phyloP scores from a whole-genome alignment of 179 eudicot genomes.

The Spinacia oleracea region DNA sequence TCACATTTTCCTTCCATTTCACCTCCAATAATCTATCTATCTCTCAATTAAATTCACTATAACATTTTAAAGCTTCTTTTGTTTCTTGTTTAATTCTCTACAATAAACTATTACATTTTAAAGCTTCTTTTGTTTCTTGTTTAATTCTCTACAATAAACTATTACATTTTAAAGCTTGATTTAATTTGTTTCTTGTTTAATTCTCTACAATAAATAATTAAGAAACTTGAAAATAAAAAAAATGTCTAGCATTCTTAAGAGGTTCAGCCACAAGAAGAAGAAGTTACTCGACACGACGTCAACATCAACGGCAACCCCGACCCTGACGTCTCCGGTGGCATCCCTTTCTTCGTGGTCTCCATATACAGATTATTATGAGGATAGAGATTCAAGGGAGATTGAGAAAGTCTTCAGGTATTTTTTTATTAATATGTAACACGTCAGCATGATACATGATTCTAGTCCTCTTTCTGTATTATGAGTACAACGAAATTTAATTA shows the following conservation, averaged over 20 bases:
- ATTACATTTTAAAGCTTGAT: no score
- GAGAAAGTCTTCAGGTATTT: slow-evolving; percentile 38
- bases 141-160: neutral
- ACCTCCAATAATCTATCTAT: neutral
- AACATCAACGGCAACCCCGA: no score
- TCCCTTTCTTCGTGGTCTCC: neutral
- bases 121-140: no score
- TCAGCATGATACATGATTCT: neutral
- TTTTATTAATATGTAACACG: neutral
- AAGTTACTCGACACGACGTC: neutral
- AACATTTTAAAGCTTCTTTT: no score
- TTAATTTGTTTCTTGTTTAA: neutral
- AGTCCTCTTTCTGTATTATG: no score
- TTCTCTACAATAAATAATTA: neutral
- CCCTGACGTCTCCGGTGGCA: neutral
- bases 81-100: neutral
- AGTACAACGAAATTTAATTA: no score
- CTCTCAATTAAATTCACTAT: no score
- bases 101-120: no score
- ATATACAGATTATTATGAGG: neutral
- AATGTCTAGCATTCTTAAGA: slow-evolving; percentile 17
- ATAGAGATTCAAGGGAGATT: slow-evolving; percentile 9
- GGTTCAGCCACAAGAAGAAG: neutral
- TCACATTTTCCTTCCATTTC: neutral
- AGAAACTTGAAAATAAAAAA: neutral